Base-by-base conservation (phyloP, 202 grass and related monocot species). In the Dendrocalamus latiflorus region DNA sequence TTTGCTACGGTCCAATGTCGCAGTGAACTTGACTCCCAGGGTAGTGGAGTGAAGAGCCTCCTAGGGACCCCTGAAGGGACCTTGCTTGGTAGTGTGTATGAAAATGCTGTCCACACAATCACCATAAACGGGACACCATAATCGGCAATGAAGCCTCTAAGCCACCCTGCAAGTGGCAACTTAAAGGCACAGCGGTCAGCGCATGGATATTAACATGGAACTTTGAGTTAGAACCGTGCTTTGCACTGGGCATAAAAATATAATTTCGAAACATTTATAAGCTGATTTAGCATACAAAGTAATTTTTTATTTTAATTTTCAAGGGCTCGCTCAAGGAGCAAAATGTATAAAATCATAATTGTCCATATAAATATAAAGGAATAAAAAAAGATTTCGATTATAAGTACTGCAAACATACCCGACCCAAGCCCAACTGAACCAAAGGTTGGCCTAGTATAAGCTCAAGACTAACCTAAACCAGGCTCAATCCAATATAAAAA, bases 51-150 rank as follows among this genome's bases (percentile, higher is more conserved):
- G 49, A 83, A 85, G n/a, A 98, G 85, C 64, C 95, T 87, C 82
- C 92, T 93, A 63, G 95, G 95, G 37, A 98, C 87, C 75, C 91
- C 89, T 58, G 89, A 84, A 61, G 91, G 91, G 21, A 98, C 65
- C 16, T 83, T 77, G 51, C 84, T 83, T 56, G 95, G 95, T 20
- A 92, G 54, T 51, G 91, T 39, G 51, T 93, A 95, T 22, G 95
- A 95, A 33, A 98, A 76, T 56, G 76, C 93, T 68, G 93, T 90
- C 93, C 95, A 98, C 62, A 95, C 49, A 70, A 98, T 34, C 24
- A 98, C 95, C 95, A 95, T 98, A 57, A 98, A 51, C 3, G 95
- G 95, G 47, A 98, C 95, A 20, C 93, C 95, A 58, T 98, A 98
- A 76, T 98, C 93, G 5, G 95, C 95, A 58, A 95, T 86, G 34